Evolutionary conservation across 164 flowering plant genomes (phyloP).

Genomic region (Vitis riparia): DNA sequence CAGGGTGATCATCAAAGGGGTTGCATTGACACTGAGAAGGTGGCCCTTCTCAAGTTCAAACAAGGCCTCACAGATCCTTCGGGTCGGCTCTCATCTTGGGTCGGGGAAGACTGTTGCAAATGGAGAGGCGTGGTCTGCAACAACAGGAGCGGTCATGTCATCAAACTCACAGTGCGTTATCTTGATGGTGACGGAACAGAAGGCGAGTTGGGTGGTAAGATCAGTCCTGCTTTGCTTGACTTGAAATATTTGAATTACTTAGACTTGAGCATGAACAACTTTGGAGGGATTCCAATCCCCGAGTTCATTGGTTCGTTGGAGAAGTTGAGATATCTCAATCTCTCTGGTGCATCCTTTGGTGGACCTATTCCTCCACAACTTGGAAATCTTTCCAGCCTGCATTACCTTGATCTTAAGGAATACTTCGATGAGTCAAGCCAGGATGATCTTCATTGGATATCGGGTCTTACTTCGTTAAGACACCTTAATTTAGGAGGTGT

Average conservation of each 20-base stretch:
- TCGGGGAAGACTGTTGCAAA: too few relatives aligned
- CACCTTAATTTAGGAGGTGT: too few relatives aligned
- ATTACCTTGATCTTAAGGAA: slow-evolving; percentile 3
- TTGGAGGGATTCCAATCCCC: background rate
- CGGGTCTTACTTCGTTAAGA: too few relatives aligned
- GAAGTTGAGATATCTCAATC: background rate
- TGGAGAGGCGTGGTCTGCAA: slow-evolving; percentile 1
- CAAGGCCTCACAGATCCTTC: too few relatives aligned
- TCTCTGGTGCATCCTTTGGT: slow-evolving; percentile 3
- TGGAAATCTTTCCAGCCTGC: slow-evolving; percentile 3
- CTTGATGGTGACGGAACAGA: background rate
- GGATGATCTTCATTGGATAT: background rate
- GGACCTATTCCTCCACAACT: background rate
- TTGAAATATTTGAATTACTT: slow-evolving; percentile 2
- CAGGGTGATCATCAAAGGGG: too few relatives aligned
- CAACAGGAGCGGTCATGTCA: background rate
- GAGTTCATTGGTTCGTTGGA: slow-evolving; percentile 8
- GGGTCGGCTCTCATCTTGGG: too few relatives aligned
- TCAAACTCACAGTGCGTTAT: too few relatives aligned
- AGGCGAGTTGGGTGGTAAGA: background rate
- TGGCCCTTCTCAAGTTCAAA: background rate
- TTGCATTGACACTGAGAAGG: background rate
- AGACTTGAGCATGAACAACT: background rate
- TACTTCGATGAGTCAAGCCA: background rate
- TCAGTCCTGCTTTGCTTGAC: slow-evolving; percentile 1